Base-by-base conservation (phyloP, 2,329 filamentous ascomycete genomes). In the Fusarium sp. region DNA sequence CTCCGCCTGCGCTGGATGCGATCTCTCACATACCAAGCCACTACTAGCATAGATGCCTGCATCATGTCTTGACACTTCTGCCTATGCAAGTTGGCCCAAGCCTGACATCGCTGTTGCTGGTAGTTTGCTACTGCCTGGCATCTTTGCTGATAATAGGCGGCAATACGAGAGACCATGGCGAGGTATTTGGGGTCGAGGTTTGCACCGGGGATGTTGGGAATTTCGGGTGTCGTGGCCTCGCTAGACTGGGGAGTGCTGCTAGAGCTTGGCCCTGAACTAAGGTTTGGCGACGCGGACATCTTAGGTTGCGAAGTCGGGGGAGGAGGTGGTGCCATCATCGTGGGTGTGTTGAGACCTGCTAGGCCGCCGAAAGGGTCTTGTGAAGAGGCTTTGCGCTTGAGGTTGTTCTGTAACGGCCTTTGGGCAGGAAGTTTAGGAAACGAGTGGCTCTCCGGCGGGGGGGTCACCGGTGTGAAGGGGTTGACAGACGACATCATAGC, bases 11-110 rank as follows among this genome's bases (percentile, higher is more conserved):
- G 79, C 62, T 80, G 77, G 68, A 84, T 83, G 31, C 82, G 81
- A 69, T 84, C 83, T 44, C 83, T 80, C 44, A 84, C 80, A 68
- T 85, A 84, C 83, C 83, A 85, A 14, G 83, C 83, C 31, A 85
- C 82, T 6, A 84, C 81, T 23, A 85, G 74, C 80, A 84, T 84
- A 60, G 83, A 81, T 1, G 83, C 83, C 67, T 83, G 82, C 77
- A 81, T 83, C 78, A 82, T 82, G 65, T 84, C 83, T 74, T 84
- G 82, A 67, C 81, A 83, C 71, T 82, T 81, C 69, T 83, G 81
- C 43, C 81, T 79, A 72, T 84, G 82, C 72, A 81, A 77, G 67
- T 76, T 80, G 58, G 82, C 83, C 83, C 83, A 84, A 9, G 80
- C 80, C 76, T 84, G 82, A 69, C 83, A 84, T 45, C 80, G 77